phyloP scores from a whole-genome alignment of 2,329 filamentous ascomycete species.

The Alternaria atra region DNA sequence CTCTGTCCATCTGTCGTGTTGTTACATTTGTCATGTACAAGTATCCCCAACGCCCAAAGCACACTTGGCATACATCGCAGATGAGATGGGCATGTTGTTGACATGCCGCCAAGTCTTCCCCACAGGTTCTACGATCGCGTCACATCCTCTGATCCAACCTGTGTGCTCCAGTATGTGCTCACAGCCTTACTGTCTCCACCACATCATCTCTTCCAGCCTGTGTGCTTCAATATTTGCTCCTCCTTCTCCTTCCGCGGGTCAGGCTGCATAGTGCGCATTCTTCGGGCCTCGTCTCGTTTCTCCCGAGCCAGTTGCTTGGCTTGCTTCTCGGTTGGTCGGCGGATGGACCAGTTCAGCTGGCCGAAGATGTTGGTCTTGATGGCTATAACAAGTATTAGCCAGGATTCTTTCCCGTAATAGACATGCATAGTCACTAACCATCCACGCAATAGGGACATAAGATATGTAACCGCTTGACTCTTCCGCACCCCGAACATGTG shows the following conservation, averaged over 20 bases:
- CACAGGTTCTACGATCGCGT: too few relatives aligned
- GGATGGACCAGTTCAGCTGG: constrained; percentile 37
- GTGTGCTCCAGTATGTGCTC: neutral
- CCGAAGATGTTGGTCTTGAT: constrained; percentile 49
- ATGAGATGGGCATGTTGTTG: too few relatives aligned
- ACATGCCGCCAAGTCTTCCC: neutral
- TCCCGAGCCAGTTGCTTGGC: constrained; percentile 40
- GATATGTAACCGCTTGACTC: constrained; percentile 85
- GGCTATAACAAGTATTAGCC: constrained; percentile 30
- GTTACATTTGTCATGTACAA: constrained; percentile 20
- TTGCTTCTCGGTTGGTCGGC: constrained; percentile 40
- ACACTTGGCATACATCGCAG: neutral
- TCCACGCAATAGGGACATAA: constrained; percentile 87
- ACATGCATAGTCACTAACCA: constrained; percentile 65
- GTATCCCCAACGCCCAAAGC: constrained; percentile 5
- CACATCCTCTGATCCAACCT: too few relatives aligned
- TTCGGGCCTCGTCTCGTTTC: constrained; percentile 22
- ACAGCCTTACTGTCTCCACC: neutral
- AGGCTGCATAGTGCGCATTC: constrained; percentile 24
- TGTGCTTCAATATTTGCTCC: constrained; percentile 39
- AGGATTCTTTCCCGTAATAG: neutral
- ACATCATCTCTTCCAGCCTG: constrained; percentile 36
- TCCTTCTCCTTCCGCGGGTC: constrained; percentile 41
- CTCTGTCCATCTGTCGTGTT: constrained; percentile 16
- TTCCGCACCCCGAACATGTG: constrained; percentile 88